These are phyloP conservation scores for Amesomyces nigricolor DNA, from an alignment of 2,329 filamentous ascomycete species.

Conservation along the genomic window DNA sequence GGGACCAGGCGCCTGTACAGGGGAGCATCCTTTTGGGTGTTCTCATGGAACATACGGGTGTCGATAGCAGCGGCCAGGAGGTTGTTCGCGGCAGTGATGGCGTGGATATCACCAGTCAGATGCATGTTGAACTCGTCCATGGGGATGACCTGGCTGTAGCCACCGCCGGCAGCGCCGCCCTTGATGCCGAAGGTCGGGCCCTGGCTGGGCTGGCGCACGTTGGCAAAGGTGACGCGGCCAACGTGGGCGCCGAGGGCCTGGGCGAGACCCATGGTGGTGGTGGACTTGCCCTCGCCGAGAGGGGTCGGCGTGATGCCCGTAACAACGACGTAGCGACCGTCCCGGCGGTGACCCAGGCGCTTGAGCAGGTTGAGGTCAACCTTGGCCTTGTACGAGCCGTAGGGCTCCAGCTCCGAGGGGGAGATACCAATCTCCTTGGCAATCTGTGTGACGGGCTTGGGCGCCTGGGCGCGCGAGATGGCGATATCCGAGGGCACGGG, in stretches of 20 bases:
- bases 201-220: slow-evolving; percentile 94
- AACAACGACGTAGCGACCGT: slow-evolving; percentile 88
- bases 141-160: slow-evolving; percentile 97
- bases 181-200: slow-evolving; percentile 99
- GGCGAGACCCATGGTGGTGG: slow-evolving; percentile 90
- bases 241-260: slow-evolving; percentile 89
- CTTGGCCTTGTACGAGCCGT: slow-evolving; percentile 94
- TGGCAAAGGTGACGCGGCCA: slow-evolving; percentile 84
- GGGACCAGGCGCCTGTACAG: slow-evolving; percentile 87
- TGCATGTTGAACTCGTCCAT: slow-evolving; percentile 99
- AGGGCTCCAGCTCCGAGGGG: slow-evolving; percentile 85
- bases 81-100: slow-evolving; percentile 95
- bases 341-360: slow-evolving; percentile 76
- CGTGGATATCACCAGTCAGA: slow-evolving; percentile 95
- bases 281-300: slow-evolving; percentile 95
- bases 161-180: slow-evolving; percentile 91
- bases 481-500: slow-evolving; percentile 96
- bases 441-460: slow-evolving; percentile 83
- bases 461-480: slow-evolving; percentile 79
- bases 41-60: slow-evolving; percentile 97
- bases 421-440: slow-evolving; percentile 85
- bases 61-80: slow-evolving; percentile 93
- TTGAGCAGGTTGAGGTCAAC: slow-evolving; percentile 77
- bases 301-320: slow-evolving; percentile 96
- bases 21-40: slow-evolving; percentile 83